Evolutionary conservation across 2,329 filamentous ascomycete genomes (phyloP).

Genomic region (Aureobasidium leucospermi): DNA sequence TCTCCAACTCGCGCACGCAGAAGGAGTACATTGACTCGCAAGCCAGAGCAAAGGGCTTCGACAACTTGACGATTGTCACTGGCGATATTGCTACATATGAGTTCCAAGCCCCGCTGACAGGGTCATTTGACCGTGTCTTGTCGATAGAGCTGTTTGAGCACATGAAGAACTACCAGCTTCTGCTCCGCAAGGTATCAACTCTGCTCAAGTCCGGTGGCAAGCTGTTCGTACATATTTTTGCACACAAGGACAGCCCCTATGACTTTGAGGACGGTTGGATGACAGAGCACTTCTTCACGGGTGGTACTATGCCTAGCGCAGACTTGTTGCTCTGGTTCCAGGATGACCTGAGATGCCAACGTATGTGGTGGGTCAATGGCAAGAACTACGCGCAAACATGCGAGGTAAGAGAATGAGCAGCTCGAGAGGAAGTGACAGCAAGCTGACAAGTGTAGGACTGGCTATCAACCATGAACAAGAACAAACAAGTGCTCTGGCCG

Average conservation of each 20-base stretch:
- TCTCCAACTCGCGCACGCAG: conserved; percentile 63
- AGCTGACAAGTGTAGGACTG: conserved; percentile 42
- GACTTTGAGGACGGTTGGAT: conserved; percentile 69
- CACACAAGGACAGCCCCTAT: conserved; percentile 58
- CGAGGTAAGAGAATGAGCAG: conserved; percentile 34
- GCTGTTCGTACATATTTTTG: conserved; percentile 63
- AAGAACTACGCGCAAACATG: conserved; percentile 63
- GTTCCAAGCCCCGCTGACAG: conserved; percentile 36
- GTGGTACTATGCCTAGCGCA: conserved; percentile 62
- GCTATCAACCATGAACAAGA: conserved; percentile 53
- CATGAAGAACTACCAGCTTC: conserved; percentile 67
- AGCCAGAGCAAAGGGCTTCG: conserved; percentile 49
- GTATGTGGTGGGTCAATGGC: conserved; percentile 66
- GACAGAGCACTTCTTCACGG: conserved; percentile 66
- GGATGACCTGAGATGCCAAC: conserved; percentile 49
- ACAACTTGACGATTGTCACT: conserved; percentile 57
- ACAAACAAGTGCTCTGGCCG: conserved; percentile 56
- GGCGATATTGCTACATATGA: conserved; percentile 61
- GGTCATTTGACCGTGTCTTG: conserved; percentile 56
- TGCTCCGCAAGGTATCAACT: conserved; percentile 56
- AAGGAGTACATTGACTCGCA: conserved; percentile 58
- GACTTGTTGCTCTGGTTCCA: conserved; percentile 64
- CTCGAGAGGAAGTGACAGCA: neutral
- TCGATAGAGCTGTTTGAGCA: conserved; percentile 68
- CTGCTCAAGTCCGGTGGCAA: conserved; percentile 57